These are phyloP conservation scores for Aspergillus nomiae DNA, from an alignment of 2,329 filamentous ascomycete species.

Conservation along the genomic window DNA sequence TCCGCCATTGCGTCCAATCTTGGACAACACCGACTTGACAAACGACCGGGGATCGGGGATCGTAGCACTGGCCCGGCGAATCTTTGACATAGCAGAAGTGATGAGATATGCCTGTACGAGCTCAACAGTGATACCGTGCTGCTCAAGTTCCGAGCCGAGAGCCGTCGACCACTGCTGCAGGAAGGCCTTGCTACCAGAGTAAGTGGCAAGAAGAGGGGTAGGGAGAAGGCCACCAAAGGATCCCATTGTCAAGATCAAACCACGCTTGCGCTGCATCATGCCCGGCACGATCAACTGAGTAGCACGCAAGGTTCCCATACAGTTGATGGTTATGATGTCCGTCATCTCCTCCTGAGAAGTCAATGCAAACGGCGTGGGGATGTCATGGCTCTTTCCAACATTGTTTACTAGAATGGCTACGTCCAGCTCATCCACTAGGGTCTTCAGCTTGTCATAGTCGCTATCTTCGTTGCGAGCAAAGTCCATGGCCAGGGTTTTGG, in stretches of 20 bases:
- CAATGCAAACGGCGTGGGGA: conserved; percentile 84
- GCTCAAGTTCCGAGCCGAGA: conserved; percentile 78
- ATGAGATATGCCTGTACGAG: conserved; percentile 90
- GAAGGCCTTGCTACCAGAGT: conserved; percentile 97
- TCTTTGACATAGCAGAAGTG: conserved; percentile 95
- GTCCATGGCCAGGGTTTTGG: conserved; percentile 87
- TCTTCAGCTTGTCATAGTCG: conserved; percentile 75
- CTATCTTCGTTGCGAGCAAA: conserved; percentile 76
- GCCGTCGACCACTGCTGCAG: conserved; percentile 93
- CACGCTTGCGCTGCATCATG: conserved; percentile 80
- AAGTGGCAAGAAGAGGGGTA: conserved; percentile 89
- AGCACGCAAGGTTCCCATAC: conserved; percentile 81
- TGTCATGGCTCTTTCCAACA: conserved; percentile 89
- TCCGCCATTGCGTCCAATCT: conserved; percentile 76
- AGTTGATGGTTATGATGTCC: conserved; percentile 95
- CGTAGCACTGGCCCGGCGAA: conserved; percentile 73
- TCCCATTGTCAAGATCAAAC: conserved; percentile 94
- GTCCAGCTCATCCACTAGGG: conserved; percentile 71
- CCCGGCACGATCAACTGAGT: conserved; percentile 83
- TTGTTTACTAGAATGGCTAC: conserved; percentile 93
- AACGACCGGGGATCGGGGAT: conserved; percentile 83
- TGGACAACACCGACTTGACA: conserved; percentile 74
- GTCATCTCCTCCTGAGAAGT: conserved; percentile 79
- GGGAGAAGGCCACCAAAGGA: conserved; percentile 93
- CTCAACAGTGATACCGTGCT: conserved; percentile 83